phyloP scores from a whole-genome alignment of 2,329 filamentous ascomycete genomes.

The Drechslerella coelobrocha region DNA sequence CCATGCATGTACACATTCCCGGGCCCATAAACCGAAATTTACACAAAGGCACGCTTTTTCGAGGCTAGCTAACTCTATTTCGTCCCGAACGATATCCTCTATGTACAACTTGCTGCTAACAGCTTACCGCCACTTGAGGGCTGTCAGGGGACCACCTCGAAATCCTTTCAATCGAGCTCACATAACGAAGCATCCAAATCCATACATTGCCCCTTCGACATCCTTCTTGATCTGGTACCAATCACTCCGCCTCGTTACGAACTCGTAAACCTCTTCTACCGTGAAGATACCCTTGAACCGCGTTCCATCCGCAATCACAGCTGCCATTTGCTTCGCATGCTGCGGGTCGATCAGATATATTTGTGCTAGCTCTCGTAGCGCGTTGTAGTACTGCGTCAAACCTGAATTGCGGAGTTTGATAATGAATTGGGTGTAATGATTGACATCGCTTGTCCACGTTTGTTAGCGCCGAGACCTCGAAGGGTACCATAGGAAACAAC shows the following conservation, averaged over 20 bases:
- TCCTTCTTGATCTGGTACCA: conserved; percentile 89
- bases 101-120: too few species aligned
- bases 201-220: conserved; percentile 97
- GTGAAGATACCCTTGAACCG: conserved; percentile 91
- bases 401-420: conserved; percentile 81
- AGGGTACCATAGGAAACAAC: too few species aligned
- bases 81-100: too few species aligned
- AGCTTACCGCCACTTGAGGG: too few species aligned
- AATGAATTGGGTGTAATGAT: conserved; percentile 87
- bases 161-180: too few species aligned
- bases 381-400: conserved; percentile 86
- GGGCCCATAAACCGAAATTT: too few species aligned
- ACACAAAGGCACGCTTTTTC: too few species aligned
- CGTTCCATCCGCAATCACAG: conserved; percentile 88
- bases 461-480: not conserved
- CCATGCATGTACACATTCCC: too few species aligned
- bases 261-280: conserved; percentile 97
- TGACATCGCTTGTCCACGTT: conserved; percentile 80
- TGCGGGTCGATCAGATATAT: conserved; percentile 89
- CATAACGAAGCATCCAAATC: conserved; percentile 86
- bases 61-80: too few species aligned
- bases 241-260: conserved; percentile 89
- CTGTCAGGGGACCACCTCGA: not conserved
- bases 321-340: conserved; percentile 92
- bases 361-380: conserved; percentile 88